Conservation (phyloP, 805 yeast species). For the Tetrapisispora fleetii region DNA sequence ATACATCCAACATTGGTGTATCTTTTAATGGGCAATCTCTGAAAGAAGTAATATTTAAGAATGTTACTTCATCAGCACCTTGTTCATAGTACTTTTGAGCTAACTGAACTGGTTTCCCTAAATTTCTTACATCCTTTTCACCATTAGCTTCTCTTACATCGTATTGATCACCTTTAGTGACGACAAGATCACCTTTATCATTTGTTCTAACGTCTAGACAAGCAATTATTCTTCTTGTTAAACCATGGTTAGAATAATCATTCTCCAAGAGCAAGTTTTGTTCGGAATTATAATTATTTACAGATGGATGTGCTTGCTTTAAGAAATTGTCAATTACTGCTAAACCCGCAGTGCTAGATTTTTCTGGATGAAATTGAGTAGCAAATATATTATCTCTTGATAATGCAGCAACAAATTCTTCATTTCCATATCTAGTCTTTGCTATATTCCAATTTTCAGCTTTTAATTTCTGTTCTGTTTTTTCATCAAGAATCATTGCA, state of each 20-base stretch:
- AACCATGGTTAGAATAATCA: slow-evolving; percentile 44
- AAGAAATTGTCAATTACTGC: slow-evolving; percentile 66
- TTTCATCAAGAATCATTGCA: slow-evolving; percentile 55
- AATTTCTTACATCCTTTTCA: slow-evolving; percentile 61
- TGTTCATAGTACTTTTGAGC: slow-evolving; percentile 85
- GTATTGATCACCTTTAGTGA: slow-evolving; percentile 97
- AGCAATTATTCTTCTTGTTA: slow-evolving; percentile 87
- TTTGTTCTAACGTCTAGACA: slow-evolving; percentile 95
- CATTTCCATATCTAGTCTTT: slow-evolving; percentile 62
- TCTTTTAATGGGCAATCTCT: slow-evolving; percentile 88
- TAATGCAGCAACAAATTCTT: slow-evolving; percentile 76
- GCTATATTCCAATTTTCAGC: slow-evolving; percentile 61
- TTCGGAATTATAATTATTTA: slow-evolving; percentile 16
- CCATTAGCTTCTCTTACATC: slow-evolving; percentile 76
- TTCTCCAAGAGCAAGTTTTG: slow-evolving; percentile 19
- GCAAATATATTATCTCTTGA: slow-evolving; percentile 74
- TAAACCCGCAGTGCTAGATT: slow-evolving; percentile 87
- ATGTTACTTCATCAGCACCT: slow-evolving; percentile 97
- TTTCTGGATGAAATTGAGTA: slow-evolving; percentile 99
- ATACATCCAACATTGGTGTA: slow-evolving; percentile 90
- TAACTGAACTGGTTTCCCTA: slow-evolving; percentile 93
- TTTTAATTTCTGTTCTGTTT: slow-evolving; percentile 26
- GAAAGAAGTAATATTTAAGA: slow-evolving; percentile 89
- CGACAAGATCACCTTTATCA: slow-evolving; percentile 91
- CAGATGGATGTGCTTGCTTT: slow-evolving; percentile 25